Base-by-base conservation (phyloP, 148 eudicot species). In the Arbutus unedo region DNA sequence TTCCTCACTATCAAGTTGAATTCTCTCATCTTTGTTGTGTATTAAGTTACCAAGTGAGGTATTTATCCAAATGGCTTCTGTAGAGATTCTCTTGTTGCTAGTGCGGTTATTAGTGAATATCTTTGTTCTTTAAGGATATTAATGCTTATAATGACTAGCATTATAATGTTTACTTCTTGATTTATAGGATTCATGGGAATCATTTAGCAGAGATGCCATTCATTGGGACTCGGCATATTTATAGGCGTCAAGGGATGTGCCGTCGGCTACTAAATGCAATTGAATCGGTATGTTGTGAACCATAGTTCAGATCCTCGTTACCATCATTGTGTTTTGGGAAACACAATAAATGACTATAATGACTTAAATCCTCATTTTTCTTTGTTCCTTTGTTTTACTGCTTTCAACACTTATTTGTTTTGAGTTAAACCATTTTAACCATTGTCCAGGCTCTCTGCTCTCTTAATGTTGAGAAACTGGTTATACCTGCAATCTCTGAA, bases 131-230 rank as follows among this genome's bases (percentile, higher is more conserved):
- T 57, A 43, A 56, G 5, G 7, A 11, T 62, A n/a, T 80, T 49
- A 80, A 31, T 49, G 56, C 0, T 67, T 25, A 25, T 50, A 41
- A 23, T 77, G 53, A 77, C 47, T 54, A 16, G 18, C 38, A 9
- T 60, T 50, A 41, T 49, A 41, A 6, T 77, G 45, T 23, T 51
- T 77, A 70, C 70, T 78, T 6, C 43, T 7, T 80, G 80, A 73
- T 84, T 81, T 83, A 80, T 86, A 96, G 99, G 89, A 91, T 96
- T 74, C 95, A 89, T 84, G 99, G 97, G 44, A 90, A 85, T 87
- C 89, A 86, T 73, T 84, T 96, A 76, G 98, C 99, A 45, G 99
- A 96, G 91, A 96, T 96, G 99, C 99, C 99, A 76, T 96, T 94
- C 77, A 91, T 96, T 78, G 99, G 94, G 78, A 96, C 99, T 73